Evolutionary conservation across 2,329 filamentous ascomycete species (phyloP).

Genomic region (Periconia sp.): DNA sequence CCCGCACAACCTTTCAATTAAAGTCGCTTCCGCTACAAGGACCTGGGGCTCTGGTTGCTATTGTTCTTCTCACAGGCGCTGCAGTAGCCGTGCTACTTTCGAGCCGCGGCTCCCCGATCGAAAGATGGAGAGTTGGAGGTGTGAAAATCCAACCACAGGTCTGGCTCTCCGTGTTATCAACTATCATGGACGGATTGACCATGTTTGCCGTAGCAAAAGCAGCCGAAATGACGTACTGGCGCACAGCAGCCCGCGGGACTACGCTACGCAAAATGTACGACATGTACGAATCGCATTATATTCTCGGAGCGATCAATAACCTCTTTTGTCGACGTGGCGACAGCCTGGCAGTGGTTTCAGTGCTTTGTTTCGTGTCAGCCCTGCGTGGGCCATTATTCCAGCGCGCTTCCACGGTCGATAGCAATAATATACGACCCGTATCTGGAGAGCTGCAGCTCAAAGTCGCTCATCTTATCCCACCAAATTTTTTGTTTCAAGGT

Average conservation of each 20-base stretch:
- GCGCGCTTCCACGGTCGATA: conserved; percentile 3
- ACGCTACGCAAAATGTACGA: conserved; percentile 8
- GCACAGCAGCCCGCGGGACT: conserved; percentile 1
- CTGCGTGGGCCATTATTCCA: conserved; percentile 8
- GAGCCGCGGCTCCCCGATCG: conserved; percentile 4
- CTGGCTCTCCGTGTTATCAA: conserved; percentile 7
- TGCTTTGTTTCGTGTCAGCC: conserved; percentile 4
- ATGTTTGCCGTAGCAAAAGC: conserved; percentile 5
- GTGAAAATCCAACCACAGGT: conserved; percentile 7
- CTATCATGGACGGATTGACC: conserved; percentile 8
- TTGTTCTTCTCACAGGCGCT: conserved; percentile 8
- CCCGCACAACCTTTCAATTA: neutral
- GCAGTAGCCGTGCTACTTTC: conserved; percentile 5
- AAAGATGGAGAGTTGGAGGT: conserved; percentile 1
- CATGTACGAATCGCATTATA: conserved; percentile 6
- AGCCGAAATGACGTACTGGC: conserved; percentile 5
- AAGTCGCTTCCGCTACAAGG: neutral
- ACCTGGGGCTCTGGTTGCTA: conserved; percentile 1
- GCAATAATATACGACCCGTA: neutral
- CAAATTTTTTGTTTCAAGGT: neutral
- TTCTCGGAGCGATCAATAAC: conserved; percentile 7
- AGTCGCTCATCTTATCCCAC: conserved; percentile 4
- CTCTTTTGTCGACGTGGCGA: neutral
- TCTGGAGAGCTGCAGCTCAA: neutral
- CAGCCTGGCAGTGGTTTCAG: neutral